Evolutionary conservation across 345 rosid genomes (phyloP).

Genomic region (Dipteronia dyeriana): DNA sequence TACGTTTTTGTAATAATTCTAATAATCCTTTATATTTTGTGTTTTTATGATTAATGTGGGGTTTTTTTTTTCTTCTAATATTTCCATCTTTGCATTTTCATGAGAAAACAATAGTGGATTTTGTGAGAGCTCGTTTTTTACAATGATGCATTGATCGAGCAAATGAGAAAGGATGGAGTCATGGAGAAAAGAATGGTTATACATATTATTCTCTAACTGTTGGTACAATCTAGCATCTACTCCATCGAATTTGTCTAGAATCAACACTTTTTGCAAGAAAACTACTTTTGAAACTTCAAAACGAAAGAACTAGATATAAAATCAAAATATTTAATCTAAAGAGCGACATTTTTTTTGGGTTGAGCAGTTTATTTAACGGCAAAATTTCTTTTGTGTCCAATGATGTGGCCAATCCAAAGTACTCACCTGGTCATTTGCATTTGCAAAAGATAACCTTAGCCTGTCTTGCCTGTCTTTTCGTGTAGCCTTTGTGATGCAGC

Average conservation of each 20-base stretch:
- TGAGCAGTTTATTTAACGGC: neutral
- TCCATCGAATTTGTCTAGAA: neutral
- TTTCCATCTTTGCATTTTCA: neutral
- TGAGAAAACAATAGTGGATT: constrained; percentile 34
- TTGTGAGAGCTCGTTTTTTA: constrained; percentile 32
- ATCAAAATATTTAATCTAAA: neutral
- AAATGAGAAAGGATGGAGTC: constrained; percentile 59
- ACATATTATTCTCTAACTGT: neutral
- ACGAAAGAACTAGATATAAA: neutral
- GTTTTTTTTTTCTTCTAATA: neutral
- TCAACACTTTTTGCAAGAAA: neutral
- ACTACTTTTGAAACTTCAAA: neutral
- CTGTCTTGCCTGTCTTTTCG: constrained; percentile 12
- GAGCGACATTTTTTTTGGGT: neutral
- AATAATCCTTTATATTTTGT: neutral
- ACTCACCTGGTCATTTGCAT: neutral
- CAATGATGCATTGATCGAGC: constrained; percentile 35
- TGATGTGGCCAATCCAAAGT: neutral
- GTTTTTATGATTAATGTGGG: neutral
- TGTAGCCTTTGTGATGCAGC: too few species aligned
- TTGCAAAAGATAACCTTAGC: constrained; percentile 18
- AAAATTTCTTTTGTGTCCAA: neutral
- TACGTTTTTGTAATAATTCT: neutral
- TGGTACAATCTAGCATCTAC: neutral
- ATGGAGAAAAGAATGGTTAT: constrained; percentile 43